Evolutionary conservation across 306 rosid species (phyloP).

Genomic region (Prunus padus): DNA sequence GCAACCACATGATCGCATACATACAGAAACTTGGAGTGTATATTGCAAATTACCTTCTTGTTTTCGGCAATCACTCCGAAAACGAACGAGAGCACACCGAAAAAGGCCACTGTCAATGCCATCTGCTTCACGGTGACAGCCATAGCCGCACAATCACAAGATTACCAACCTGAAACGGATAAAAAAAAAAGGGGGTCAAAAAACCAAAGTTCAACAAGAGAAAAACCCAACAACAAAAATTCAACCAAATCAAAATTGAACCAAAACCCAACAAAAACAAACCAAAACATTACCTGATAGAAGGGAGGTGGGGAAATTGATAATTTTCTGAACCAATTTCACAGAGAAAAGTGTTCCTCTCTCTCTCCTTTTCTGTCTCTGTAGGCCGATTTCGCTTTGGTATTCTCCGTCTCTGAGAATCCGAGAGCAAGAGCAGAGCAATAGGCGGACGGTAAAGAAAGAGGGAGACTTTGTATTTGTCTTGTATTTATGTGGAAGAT

Average conservation of each 20-base stretch:
- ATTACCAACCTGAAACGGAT: not conserved
- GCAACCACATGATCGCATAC: not conserved
- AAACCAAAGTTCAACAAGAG: not conserved
- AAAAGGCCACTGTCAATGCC: conserved; percentile 29
- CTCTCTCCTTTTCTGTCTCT: not conserved
- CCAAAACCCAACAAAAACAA: not conserved
- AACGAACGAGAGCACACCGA: conserved; percentile 39
- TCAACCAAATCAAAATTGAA: not conserved
- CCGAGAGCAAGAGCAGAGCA: not conserved
- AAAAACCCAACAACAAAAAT: not conserved
- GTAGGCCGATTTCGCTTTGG: not conserved
- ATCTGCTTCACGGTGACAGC: conserved; percentile 35
- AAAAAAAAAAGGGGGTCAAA: not conserved
- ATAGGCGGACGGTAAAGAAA: not conserved
- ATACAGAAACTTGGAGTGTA: not conserved
- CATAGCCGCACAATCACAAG: conserved; percentile 17
- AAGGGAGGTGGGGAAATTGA: not conserved
- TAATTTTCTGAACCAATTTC: not conserved
- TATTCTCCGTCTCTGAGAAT: conserved; percentile 14
- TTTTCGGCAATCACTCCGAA: conserved; percentile 50
- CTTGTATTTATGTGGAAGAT: not conserved
- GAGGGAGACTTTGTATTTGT: too few relatives aligned
- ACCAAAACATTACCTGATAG: not conserved
- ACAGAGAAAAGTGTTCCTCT: not conserved
- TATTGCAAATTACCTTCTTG: conserved; percentile 32